Conservation (phyloP, 140 eudicot species). For the Cichorium intybus region DNA sequence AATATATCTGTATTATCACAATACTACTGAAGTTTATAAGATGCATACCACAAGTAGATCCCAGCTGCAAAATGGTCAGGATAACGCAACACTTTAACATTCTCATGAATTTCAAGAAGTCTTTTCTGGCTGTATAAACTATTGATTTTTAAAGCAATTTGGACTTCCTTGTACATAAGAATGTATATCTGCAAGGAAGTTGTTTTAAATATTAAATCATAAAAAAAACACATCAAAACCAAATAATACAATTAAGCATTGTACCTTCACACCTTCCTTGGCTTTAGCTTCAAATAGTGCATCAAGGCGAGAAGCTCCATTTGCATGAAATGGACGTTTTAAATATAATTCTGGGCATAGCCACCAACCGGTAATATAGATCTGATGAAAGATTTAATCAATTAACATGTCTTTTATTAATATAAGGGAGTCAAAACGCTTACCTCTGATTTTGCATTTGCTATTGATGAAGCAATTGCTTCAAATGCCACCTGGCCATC, state of each 20-base stretch:
- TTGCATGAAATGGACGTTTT: constrained; percentile 76
- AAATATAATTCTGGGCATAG: constrained; percentile 92
- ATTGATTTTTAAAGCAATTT: constrained; percentile 92
- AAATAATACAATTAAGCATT: not conserved
- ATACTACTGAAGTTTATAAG: constrained; percentile 4
- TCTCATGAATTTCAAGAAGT: constrained; percentile 86
- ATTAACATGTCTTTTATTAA: too few species aligned
- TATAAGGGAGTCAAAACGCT: not conserved
- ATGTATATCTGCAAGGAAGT: constrained; percentile 75
- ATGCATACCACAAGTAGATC: constrained; percentile 77
- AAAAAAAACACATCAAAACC: not conserved
- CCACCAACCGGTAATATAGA: constrained; percentile 99
- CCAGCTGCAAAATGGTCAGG: constrained; percentile 93
- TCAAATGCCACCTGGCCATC: constrained; percentile 94
- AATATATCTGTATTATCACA: constrained; percentile 6
- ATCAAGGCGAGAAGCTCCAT: constrained; percentile 78
- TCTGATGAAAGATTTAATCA: constrained; percentile 43
- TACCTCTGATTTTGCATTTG: constrained; percentile 91
- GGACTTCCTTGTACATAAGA: constrained; percentile 95
- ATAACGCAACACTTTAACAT: constrained; percentile 89
- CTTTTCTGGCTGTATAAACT: constrained; percentile 87
- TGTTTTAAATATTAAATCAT: not conserved
- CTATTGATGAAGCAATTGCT: constrained; percentile 86
- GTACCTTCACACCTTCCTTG: constrained; percentile 96
- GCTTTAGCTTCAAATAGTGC: constrained; percentile 91